Conservation (phyloP, 345 rosid species). For the Corchorus capsularis region DNA sequence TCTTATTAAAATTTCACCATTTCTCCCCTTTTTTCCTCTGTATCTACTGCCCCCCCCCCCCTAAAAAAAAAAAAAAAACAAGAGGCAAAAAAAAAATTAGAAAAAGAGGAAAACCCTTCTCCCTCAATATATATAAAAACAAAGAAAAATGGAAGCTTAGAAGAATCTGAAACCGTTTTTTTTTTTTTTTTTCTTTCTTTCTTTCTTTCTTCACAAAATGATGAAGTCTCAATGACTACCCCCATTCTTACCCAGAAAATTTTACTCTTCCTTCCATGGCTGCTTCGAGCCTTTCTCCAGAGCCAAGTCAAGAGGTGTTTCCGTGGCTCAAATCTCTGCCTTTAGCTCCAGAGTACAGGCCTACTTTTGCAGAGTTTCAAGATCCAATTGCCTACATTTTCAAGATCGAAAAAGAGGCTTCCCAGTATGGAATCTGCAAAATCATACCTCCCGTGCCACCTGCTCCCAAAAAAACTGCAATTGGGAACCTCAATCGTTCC, state of each 20-base stretch:
- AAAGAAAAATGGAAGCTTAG: constrained; percentile 19
- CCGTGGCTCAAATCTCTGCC: constrained; percentile 92
- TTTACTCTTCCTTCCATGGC: constrained; percentile 39
- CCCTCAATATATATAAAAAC: constrained; percentile 9
- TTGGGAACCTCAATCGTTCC: constrained; percentile 80
- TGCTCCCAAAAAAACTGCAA: constrained; percentile 64
- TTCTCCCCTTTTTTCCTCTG: constrained; percentile 37
- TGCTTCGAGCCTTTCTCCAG: constrained; percentile 41
- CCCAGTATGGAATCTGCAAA: constrained; percentile 95
- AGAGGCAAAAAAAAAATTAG: constrained; percentile 7
- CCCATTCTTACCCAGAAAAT: not conserved
- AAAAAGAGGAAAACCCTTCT: constrained; percentile 14
- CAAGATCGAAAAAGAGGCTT: constrained; percentile 95
- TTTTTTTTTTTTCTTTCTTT: not conserved
- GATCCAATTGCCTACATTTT: constrained; percentile 99
- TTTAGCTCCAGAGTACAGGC: constrained; percentile 89
- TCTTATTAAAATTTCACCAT: constrained; percentile 27
- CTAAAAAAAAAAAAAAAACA: constrained; percentile 20
- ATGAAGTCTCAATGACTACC: constrained; percentile 34
- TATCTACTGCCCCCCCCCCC: not conserved
- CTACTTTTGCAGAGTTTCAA: constrained; percentile 86
- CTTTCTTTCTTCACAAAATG: constrained; percentile 29
- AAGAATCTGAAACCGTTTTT: constrained; percentile 33
- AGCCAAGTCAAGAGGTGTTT: constrained; percentile 62
- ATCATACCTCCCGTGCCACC: constrained; percentile 85